Evolutionary conservation across 192 early-diverging fungal species (phyloP), one percentile per base, ranked within the genome.

Genomic region (Rhizoclosmatium sp.): DNA sequence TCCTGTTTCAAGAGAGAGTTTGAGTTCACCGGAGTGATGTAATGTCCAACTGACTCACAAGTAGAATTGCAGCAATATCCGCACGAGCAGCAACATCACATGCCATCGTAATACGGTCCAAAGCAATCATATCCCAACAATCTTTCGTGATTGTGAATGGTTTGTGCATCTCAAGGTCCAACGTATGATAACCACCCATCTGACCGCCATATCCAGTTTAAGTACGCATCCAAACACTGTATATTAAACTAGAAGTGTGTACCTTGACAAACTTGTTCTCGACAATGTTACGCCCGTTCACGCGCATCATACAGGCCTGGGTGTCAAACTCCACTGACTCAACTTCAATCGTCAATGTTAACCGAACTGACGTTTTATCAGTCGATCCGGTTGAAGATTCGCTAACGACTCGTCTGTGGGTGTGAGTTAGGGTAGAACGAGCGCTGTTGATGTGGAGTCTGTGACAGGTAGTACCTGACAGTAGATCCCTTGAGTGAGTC

Each of bases 231-330:
- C 21, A 40, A 19, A 31, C 16, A 2, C 12, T 2, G 12, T 65
- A 14, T 3, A 49, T 16, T 12, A 69, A 69, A 69, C 10, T 14
- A 14, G 14, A 47, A 31, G 31, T 9, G 2, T 78, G 23, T 84
- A 94, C 92, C 86, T 96, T 96, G 59, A 98, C 96, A 82, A 92
- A 91, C 71, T 89, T 94, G 86, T 94, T 98, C 79, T 98, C 97
- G 4, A 77, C 88, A 9, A 94, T 84, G 59, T 96, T 96, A 66
- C 92, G 87, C 0, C 98, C 98, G 78, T 92, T 93, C 73, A 98
- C 95, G 58, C 94, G 89, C 82, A 99, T 86, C 51, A 93, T 81
- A 0, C 93, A 91, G 0, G 88, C 96, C 78, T 95, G 93, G 2
- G 91, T 89, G 83, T 99, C 98, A 82, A 97, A 99, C 65, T 96